Base-by-base conservation (phyloP, 495 filamentous ascomycete genomes). In the Xylaria scruposa region DNA sequence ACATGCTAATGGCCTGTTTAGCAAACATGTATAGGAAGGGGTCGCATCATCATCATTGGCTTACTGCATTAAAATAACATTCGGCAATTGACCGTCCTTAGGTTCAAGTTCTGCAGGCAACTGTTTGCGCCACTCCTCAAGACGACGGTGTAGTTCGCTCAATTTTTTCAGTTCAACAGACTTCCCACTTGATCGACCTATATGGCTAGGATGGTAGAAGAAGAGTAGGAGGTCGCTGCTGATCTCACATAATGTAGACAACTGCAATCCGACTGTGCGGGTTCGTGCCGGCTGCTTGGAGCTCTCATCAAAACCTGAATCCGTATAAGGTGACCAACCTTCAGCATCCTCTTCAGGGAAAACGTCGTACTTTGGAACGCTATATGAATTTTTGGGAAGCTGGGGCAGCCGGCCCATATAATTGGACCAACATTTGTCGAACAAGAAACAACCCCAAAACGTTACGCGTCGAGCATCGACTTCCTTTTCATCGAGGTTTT, bases 401-500 rank as follows among this genome's bases (percentile, higher is more conserved):
- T 98, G 97, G 15, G 96, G 96, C 73, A 97, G 86, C 47, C 96
- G 91, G 54, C 96, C 96, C 38, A 98, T 90, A 74, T 99, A 99
- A 80, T 98, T 98, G 33, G 94, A 97, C 97, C 97, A 98, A 82
- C 93, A 97, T 89, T 98, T 98, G 83, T 99, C 96, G 78, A 99
- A 97, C 31, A 97, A 83, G 81, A 96, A 98, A 78, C 94, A 98
- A n/a, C 96, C 96, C 96, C 96, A 99, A 75, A 98, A 97, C 0
- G 96, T 98, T 42, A 98, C 91, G 42, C 93, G 85, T 53, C 96
- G 86, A 10, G 93, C 94, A 83, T 99, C 96, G 49, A 94, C 86
- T 78, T 98, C 97, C 60, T 92, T 87, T 61, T 97, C 95, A 62
- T 88, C 90, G 29, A 95, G 86, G 44, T 85, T 87, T 44, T 85